Evolutionary conservation across 768 basidiomycete species (phyloP).

Genomic region (Podaxis rugospora): DNA sequence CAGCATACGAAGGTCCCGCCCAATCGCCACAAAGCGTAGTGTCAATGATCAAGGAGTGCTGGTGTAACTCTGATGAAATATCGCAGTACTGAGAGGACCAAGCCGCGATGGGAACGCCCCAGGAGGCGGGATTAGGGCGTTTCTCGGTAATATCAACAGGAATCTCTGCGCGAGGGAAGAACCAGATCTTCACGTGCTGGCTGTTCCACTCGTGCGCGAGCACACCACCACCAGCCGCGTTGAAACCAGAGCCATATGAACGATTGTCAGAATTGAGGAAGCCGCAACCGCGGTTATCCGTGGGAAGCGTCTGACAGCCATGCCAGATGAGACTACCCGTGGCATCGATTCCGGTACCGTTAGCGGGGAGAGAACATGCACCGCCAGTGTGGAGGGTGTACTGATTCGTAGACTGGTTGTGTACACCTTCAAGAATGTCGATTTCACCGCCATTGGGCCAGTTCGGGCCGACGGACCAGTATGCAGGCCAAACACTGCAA

Average conservation of each 20-base stretch:
- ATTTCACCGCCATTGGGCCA: constrained; percentile 61
- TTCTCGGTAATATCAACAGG: constrained; percentile 44
- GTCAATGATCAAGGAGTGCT: constrained; percentile 44
- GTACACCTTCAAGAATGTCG: constrained; percentile 72
- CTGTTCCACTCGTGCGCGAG: constrained; percentile 49
- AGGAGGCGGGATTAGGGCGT: constrained; percentile 40
- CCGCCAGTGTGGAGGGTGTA: constrained; percentile 58
- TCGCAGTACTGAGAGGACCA: constrained; percentile 46
- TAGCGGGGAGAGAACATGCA: constrained; percentile 30
- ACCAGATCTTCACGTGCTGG: constrained; percentile 49
- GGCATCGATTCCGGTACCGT: constrained; percentile 15
- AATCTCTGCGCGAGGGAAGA: constrained; percentile 43
- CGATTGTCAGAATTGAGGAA: constrained; percentile 34
- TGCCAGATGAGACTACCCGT: constrained; percentile 23
- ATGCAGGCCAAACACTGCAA: constrained; percentile 59
- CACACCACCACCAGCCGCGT: constrained; percentile 41
- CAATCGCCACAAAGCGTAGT: constrained; percentile 44
- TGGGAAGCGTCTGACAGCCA: constrained; percentile 34
- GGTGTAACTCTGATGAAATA: constrained; percentile 40
- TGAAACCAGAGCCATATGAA: constrained; percentile 42
- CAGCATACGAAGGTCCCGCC: constrained; percentile 29
- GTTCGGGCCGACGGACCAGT: constrained; percentile 42
- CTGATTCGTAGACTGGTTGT: constrained; percentile 52
- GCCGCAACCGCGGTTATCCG: constrained; percentile 44
- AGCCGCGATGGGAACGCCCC: constrained; percentile 48